Base-by-base conservation (phyloP, 2,329 filamentous ascomycete species). In the Aureobasidium sp. region DNA sequence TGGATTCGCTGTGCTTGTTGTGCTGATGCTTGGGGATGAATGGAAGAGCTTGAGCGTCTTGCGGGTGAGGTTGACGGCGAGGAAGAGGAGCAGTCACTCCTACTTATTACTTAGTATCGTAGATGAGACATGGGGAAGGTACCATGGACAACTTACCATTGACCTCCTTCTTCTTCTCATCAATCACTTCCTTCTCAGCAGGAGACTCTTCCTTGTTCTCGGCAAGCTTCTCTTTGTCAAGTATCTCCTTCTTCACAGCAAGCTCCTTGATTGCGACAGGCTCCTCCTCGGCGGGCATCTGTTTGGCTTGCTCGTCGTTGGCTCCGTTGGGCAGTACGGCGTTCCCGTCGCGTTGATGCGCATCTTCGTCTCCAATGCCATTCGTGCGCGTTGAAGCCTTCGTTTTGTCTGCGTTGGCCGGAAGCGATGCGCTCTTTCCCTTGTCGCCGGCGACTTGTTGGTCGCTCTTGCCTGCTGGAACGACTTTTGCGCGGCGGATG, bases 11-110 rank as follows among this genome's bases (percentile, higher is more conserved):
- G 17, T 40, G 55, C n/a, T 33, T 42, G 21, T 33, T 42, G 21
- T 45, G 21, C 23, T 58, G 43, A 43, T 58, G 55, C 33, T 40
- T 47, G 43, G 55, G 42, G n/a, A 58, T 23, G 35, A 58, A 58
- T 38, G 55, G 55, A 27, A n/a, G 55, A 40, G 55, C 55, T n/a
- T 58, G 55, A 31, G 21, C 55, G 55, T 57, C 53, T 27, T 57
- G 53, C 13, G 25, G 29, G 17, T 55, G 51, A 25, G 37, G 51
- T 25, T 42, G 51, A 3, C 51, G 51, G 17, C 37, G 51, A 31
- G 51, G 38, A 33, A 27, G n/a, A 27, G 50, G 37, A 23, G 51
- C 51, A n/a, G 38, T 33, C n/a, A 55, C 37, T 31, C 38, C 51
- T 55, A 31, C 9, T 42, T 31, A 42, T 43, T 6, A 33, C 7